Conservation (phyloP, 2,329 filamentous ascomycete genomes). For the Paraphoma chrysanthemicola region DNA sequence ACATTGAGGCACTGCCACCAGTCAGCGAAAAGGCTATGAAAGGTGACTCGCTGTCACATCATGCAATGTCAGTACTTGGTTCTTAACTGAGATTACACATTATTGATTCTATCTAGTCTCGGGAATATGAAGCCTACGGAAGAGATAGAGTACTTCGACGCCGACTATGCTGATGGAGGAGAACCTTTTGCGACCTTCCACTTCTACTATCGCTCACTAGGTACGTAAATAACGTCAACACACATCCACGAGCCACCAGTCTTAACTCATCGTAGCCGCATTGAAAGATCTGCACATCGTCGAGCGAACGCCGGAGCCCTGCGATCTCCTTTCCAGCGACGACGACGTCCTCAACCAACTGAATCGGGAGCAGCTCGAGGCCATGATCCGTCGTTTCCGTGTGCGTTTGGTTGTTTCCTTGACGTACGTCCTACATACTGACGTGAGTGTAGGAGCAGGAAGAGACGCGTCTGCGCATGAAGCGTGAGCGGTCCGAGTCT, state of each 20-base stretch:
- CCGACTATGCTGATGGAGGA: constrained; percentile 3
- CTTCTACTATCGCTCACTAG: constrained; percentile 28
- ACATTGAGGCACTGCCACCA: constrained; percentile 20
- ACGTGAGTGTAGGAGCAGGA: constrained; percentile 1
- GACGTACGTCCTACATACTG: too few species aligned
- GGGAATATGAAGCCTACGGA: constrained; percentile 2
- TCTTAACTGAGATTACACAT: background rate
- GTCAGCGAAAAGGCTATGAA: constrained; percentile 25
- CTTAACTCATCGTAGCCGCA: background rate
- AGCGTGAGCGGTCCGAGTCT: constrained; percentile 7
- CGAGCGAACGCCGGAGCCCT: constrained; percentile 25
- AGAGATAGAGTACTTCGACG: constrained; percentile 9
- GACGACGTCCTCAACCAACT: constrained; percentile 5
- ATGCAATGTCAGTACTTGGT: constrained; percentile 9
- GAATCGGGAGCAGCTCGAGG: constrained; percentile 10
- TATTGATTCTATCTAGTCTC: constrained; percentile 4
- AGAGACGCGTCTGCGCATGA: background rate
- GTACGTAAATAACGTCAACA: constrained; percentile 3
- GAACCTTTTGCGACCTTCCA: constrained; percentile 22
- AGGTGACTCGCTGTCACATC: constrained; percentile 15
- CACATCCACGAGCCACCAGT: too few species aligned
- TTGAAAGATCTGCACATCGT: constrained; percentile 43
- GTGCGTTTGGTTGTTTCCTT: too few species aligned
- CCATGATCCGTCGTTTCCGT: constrained; percentile 5
- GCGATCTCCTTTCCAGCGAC: constrained; percentile 7